These are phyloP conservation scores for Calamus simplicifolius DNA, from an alignment of 176 grass and related monocot genomes.

Conservation along the genomic window DNA sequence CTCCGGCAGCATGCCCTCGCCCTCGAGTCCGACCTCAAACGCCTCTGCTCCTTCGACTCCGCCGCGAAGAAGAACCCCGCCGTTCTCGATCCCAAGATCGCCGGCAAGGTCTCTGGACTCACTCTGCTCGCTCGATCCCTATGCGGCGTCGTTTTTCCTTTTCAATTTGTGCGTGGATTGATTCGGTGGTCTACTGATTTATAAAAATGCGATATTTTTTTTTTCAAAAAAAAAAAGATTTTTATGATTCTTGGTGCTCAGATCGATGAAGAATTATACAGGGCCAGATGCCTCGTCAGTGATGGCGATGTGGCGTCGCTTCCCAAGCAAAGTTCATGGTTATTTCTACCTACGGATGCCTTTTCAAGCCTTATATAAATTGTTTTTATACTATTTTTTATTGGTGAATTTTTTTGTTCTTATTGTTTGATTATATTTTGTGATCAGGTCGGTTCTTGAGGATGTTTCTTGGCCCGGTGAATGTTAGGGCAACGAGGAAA, in stretches of 20 bases:
- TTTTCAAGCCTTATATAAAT: conserved; percentile 10
- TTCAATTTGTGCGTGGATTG: not conserved
- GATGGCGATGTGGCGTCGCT: conserved; percentile 65
- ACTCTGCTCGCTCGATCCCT: not conserved
- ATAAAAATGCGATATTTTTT: too few relatives aligned
- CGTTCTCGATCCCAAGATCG: conserved; percentile 32
- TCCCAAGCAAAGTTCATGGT: conserved; percentile 68
- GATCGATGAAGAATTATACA: conserved; percentile 86
- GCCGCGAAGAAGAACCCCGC: not conserved
- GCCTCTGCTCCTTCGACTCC: conserved; percentile 26
- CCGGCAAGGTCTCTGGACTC: conserved; percentile 39
- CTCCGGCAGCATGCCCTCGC: conserved; percentile 61
- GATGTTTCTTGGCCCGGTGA: conserved; percentile 84
- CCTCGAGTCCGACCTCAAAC: conserved; percentile 51
- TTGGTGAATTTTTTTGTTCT: conserved; percentile 10
- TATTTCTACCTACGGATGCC: conserved; percentile 5
- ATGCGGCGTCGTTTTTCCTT: not conserved
- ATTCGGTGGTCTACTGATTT: too few relatives aligned
- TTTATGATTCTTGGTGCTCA: conserved; percentile 6
- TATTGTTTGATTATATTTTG: too few relatives aligned
- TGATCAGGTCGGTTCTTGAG: conserved; percentile 60
- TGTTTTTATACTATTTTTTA: conserved; percentile 5
- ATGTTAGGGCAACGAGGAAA: conserved; percentile 71
- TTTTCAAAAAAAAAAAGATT: too few relatives aligned
- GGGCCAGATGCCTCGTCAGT: conserved; percentile 52